Base-by-base conservation (phyloP, 495 filamentous ascomycete genomes). In the Terfezia boudieri region DNA sequence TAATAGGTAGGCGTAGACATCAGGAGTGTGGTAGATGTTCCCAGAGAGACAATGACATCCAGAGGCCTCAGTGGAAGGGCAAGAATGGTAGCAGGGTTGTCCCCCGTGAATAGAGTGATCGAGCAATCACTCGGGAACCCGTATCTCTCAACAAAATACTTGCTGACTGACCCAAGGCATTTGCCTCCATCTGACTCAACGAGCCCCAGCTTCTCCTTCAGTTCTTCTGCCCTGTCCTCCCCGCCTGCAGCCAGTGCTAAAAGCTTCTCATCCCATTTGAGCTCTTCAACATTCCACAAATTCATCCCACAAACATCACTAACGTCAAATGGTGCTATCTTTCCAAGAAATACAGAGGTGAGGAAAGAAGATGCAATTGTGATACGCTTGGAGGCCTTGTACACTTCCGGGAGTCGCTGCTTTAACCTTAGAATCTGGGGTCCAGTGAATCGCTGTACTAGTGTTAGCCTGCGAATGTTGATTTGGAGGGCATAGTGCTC, bases 281-380 rank as follows among this genome's bases (percentile, higher is more conserved):
- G 78, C 17, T 74, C 71, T 57, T 80, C 71, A 64, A 96, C 86
- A 59, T 95, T 83, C 86, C 86, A 95, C 6, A 98, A 71, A 64
- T 98, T 94, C 84, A 94, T 94, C 9, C 90, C 90, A 55, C 86
- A 92, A 16, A 86, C 89, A 68, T 98, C 90, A 58, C 83, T 82
- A 62, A 95, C 92, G 66, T 98, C 90, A 58, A 93, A 80, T 1
- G 86, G 83, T 1, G 90, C 87, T 50, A 94, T 74, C 53, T 72
- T 70, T 49, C 90, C 90, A 7, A 95, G 73, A 67, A 98, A 86
- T 5, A 98, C 65, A 0, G 89, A 95, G 8, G 89, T 88, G 51
- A 98, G 74, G 68, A 95, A 98, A 0, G 89, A 92, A 1, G 88
- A 95, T 8, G 94, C 88, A 36, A 98, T 79, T 2, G 86, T 92